A percentile compares a stretch with the other conserved stretches of the same genome.
These are phyloP conservation scores for Moesziomyces antarcticus DNA, from an alignment of 1,284 basidiomycete species.

Conservation along the genomic window DNA sequence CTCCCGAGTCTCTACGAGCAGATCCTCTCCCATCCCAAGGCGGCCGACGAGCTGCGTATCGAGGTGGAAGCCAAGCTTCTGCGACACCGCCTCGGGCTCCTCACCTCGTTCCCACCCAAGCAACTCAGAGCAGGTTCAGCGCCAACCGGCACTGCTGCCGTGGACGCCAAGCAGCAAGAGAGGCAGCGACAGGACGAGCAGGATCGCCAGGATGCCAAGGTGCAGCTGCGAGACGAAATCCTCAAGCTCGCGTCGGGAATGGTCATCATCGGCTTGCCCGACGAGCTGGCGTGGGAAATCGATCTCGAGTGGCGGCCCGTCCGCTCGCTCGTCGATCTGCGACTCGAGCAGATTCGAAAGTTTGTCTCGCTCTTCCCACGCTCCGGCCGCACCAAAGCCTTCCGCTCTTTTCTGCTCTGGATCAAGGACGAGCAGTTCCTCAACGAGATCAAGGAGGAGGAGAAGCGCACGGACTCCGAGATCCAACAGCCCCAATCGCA, in stretches of 20 bases:
- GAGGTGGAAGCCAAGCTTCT: slow-evolving; percentile 58
- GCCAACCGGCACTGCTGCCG: slow-evolving; percentile 37
- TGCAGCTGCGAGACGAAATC: slow-evolving; percentile 73
- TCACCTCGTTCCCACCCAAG: slow-evolving; percentile 46
- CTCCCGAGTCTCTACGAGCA: slow-evolving; percentile 60
- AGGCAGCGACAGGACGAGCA: slow-evolving; percentile 25
- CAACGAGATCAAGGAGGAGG: slow-evolving; percentile 35
- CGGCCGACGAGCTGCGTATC: slow-evolving; percentile 56
- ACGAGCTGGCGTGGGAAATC: slow-evolving; percentile 82
- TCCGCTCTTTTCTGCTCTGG: slow-evolving; percentile 47
- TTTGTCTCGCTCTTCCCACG: slow-evolving; percentile 79
- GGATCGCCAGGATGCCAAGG: slow-evolving; percentile 69
- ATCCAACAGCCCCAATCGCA: slow-evolving; percentile 14
- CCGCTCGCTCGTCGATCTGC: slow-evolving; percentile 77
- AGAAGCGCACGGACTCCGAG: slow-evolving; percentile 45
- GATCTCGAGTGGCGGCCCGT: slow-evolving; percentile 81
- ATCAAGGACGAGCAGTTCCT: slow-evolving; percentile 57
- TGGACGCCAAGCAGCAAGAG: slow-evolving; percentile 28
- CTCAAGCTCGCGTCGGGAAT: slow-evolving; percentile 78
- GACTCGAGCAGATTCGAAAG: slow-evolving; percentile 74
- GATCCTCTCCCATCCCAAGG: slow-evolving; percentile 54
- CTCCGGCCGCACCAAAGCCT: slow-evolving; percentile 48
- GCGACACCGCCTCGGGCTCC: slow-evolving; percentile 42
- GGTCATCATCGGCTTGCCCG: slow-evolving; percentile 78
- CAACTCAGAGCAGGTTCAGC: slow-evolving; percentile 18